Base-by-base conservation (phyloP, 495 filamentous ascomycete species). In the Lophium mytilinum region DNA sequence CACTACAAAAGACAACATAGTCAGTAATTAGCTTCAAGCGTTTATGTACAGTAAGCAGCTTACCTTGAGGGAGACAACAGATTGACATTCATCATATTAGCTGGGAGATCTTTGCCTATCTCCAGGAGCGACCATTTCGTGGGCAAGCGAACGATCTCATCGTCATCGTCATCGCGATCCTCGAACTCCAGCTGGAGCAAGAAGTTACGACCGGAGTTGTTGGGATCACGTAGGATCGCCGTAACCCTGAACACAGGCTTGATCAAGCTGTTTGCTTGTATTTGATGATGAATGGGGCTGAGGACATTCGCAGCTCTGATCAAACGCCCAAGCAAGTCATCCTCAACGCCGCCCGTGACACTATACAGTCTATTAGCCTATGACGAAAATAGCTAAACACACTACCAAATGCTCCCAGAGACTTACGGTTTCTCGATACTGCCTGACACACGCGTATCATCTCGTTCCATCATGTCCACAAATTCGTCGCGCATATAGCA, bases 141-240 rank as follows among this genome's bases (percentile, higher is more conserved):
- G 1, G 53, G 7, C 53, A 55, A 43, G 37, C 51, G 60, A 30
- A 30, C 24, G 24, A 30, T 30, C 55, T 58, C 57, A 37, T 50
- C 52, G 11, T 21, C 24, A 4, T 54, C 62, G 7, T 61, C 62
- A 14, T 57, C 50, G 19, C 61, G 50, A 14, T 57, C 53, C 3
- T 53, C 58, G 41, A 49, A 65, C 11, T 61, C 43, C 11, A 65
- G 35, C 36, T 61, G 57, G 9, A 65, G 48, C 5, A 65, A 48
- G 21, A 61, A 19, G 6, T 19, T 9, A 18, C 45, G 45, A 6
- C 21, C 45, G 5, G 45, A 24, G 8, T 48, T n/a, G 17, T 24
- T 17, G 1, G 8, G 15, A n/a, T 45, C 19, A 15, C 19, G 18
- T 7, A 48, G 14, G 17, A 48, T 8, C 12, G 33, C 21, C 8